Conservation (phyloP, 2,329 filamentous ascomycete genomes). For the Boeremia lycopersici region DNA sequence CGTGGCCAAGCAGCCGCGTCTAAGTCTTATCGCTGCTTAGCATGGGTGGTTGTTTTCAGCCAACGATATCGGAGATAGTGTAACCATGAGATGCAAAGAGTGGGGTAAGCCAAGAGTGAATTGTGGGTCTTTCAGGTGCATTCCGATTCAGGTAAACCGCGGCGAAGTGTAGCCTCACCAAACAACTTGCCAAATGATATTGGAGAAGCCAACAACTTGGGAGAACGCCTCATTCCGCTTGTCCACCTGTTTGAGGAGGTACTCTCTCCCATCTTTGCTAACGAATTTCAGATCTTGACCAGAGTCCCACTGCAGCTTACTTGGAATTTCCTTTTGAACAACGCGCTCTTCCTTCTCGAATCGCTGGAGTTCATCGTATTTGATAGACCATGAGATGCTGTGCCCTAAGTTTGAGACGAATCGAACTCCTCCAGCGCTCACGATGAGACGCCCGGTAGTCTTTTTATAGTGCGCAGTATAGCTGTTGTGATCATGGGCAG, state of each 20-base stretch:
- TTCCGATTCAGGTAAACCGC: conserved; percentile 1
- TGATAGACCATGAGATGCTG: conserved; percentile 19
- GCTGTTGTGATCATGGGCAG: conserved; percentile 23
- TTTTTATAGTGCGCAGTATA: conserved; percentile 27
- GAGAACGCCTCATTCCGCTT: conserved; percentile 38
- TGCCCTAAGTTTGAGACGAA: conserved; percentile 24
- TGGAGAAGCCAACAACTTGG: conserved; percentile 41
- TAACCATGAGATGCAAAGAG: background rate
- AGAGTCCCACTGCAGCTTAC: conserved; percentile 21
- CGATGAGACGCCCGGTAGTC: conserved; percentile 22
- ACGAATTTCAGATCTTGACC: conserved; percentile 32
- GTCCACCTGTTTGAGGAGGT: conserved; percentile 27
- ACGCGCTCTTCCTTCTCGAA: conserved; percentile 36
- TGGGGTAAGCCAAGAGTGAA: conserved; percentile 5
- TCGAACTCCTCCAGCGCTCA: conserved; percentile 24
- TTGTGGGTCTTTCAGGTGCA: conserved; percentile 1
- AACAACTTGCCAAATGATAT: conserved; percentile 36
- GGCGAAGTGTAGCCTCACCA: conserved; percentile 24
- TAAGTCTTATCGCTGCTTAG: conserved; percentile 17
- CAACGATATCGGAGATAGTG: conserved; percentile 20
- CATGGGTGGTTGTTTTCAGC: background rate
- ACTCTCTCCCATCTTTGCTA: conserved; percentile 15
- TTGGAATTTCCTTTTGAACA: conserved; percentile 24
- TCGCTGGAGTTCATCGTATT: conserved; percentile 23
- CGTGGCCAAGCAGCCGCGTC: conserved; percentile 10